Base-by-base conservation (phyloP, 2,329 filamentous ascomycete genomes). In the Ramularia endophylla region DNA sequence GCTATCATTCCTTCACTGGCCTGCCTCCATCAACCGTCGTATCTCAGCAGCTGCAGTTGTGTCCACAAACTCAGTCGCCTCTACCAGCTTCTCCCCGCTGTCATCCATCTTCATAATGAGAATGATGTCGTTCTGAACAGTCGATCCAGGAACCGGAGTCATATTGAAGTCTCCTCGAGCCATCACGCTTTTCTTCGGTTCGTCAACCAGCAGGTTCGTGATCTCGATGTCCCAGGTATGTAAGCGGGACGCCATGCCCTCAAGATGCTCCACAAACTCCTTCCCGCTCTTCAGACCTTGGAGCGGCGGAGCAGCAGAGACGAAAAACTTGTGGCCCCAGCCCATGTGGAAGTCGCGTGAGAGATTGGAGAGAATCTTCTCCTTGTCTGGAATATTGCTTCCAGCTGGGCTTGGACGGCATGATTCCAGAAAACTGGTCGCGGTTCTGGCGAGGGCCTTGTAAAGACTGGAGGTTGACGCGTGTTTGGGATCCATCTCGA, bases 11-110 rank as follows among this genome's bases (percentile, higher is more conserved):
- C 58, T 15, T 27, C 20, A 20, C 16, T 36, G 8, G 19, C 17
- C 9, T 36, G 15, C 36, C 41, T 20, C 27, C 27, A 43, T 43
- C 18, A 18, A 11, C 29, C 20, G 27, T 18, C 27, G 29, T 9
- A 43, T 20, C 35, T 38, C 34, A 19, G 8, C 19, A 2, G 17
- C 19, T 9, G 60, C 61, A 28, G 41, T 45, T 13, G 43, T 50
- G 48, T 65, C 62, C 27, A 65, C 38, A 40, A 64, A 61, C 45
- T 65, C 61, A 7, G 47, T 50, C 38, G 50, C 53, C 33, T 38
- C 55, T 17, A 27, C 27, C 1, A 64, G 48, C 44, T 48, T 59
- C 40, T 45, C 39, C 19, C 51, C 49, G 22, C 16, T 37, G 19
- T 50, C 52, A 41, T 51, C 47, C 44, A 65, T 48, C n/a, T 46